These are phyloP conservation scores for Tetradesmus obliquus DNA, from an alignment of 139 green algal genomes.

Conservation along the genomic window DNA sequence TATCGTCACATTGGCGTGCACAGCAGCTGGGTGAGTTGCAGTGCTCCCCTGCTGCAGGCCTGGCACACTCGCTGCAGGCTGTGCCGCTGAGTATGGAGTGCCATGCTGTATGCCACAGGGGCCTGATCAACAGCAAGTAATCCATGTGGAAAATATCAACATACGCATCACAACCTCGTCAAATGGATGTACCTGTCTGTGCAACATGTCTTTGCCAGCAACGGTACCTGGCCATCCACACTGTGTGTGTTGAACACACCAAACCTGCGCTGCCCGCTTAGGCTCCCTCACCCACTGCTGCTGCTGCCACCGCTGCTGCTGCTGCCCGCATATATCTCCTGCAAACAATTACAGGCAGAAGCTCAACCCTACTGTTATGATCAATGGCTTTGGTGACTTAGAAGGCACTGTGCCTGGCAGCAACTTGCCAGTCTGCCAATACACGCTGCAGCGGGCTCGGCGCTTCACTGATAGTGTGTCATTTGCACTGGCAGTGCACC, in stretches of 20 bases:
- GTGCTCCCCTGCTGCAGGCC: too few relatives aligned
- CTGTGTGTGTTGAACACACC: too few relatives aligned
- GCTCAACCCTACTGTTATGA: slow-evolving; percentile 38
- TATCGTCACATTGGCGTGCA: neutral
- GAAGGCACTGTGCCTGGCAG: slow-evolving; percentile 29
- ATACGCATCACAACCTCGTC: too few relatives aligned
- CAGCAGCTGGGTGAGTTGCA: neutral
- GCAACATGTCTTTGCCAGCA: too few relatives aligned
- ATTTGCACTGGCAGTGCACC: slow-evolving; percentile 43
- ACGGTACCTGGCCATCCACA: too few relatives aligned
- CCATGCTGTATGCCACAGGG: neutral
- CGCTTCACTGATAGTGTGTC: slow-evolving; percentile 20
- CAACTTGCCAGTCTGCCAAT: slow-evolving; percentile 37
- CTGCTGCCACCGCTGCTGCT: neutral
- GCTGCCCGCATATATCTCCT: neutral
- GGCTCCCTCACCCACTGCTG: neutral
- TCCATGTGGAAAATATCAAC: too few relatives aligned
- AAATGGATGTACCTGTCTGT: too few relatives aligned
- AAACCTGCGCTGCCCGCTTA: too few relatives aligned
- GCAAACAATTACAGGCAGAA: neutral
- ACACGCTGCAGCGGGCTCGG: slow-evolving; percentile 4
- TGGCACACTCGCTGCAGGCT: neutral
- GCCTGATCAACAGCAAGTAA: too few relatives aligned
- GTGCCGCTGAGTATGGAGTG: neutral
- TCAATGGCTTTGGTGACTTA: slow-evolving; percentile 44